Evolutionary conservation across 129 eudicot species (phyloP), one percentile per base, ranked within the genome.

Genomic region (Artemisia annua): DNA sequence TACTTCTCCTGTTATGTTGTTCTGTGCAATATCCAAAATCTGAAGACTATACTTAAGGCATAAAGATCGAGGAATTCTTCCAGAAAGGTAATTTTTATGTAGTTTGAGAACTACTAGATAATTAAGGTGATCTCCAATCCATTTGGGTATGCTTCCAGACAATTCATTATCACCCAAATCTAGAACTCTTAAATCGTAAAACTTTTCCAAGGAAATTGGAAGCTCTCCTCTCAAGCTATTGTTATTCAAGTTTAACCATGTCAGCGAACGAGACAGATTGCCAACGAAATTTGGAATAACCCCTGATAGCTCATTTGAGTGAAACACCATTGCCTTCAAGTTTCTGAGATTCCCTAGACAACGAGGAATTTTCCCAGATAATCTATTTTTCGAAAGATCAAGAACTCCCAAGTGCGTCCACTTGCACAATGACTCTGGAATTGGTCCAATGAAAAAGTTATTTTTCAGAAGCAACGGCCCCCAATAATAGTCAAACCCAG

Each of bases 101-200:
- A 83, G 44, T n/a, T 70, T 62, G 3, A 79, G 70, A 71, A 59
- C 35, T 13, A 15, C 4, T 13, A 77, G 24, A 15, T 11, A 20
- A 1, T 32, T 4, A 4, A 57, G 59, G 0, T 55, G 22, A 20
- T 50, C 75, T 48, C 85, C 70, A 9, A 71, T 65, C 85, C 85
- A 71, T 15, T 50, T 17, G 13, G 81, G 79, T 22, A 76, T 59
- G 22, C 22, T 19, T 22, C 74, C 75, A 18, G 51, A 49, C 0
- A 72, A 43, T 52, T 60, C 10, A 48, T 81, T 81, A 12, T 67
- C 72, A 12, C 80, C 78, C 20, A 77, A 54, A 72, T 82, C 78
- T 3, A 69, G 22, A 43, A 63, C 18, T 48, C 2, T 1, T 43
- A 77, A 62, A 24, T 2, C n/a, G 5, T 0, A 11, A 2, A 61